A percentile compares a stretch with the other conserved stretches of the same genome.
phyloP scores from a whole-genome alignment of 169 alveolate genomes.

The Besnoitia besnoiti region DNA sequence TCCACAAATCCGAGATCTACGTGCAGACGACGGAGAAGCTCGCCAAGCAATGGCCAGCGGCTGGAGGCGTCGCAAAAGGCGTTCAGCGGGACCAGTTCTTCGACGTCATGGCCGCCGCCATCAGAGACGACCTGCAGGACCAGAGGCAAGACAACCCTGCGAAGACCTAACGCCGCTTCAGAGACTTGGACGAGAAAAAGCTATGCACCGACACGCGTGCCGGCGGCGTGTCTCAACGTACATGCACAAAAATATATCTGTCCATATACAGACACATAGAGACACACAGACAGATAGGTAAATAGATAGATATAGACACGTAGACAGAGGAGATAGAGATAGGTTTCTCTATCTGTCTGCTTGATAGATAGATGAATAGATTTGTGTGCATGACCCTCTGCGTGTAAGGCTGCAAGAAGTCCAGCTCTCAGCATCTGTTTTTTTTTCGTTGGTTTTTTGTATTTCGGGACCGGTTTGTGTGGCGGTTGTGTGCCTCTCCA shows the following conservation, averaged over 20 bases:
- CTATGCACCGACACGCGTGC: too few relatives aligned
- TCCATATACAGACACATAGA: not conserved
- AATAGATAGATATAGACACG: not conserved
- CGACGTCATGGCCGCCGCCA: constrained; percentile 65
- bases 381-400: not conserved
- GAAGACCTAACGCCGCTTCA: too few relatives aligned
- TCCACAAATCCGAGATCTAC: constrained; percentile 64
- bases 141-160: constrained; percentile 46
- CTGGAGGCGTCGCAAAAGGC: constrained; percentile 18
- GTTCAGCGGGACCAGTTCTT: constrained; percentile 49
- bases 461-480: not conserved
- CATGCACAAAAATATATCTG: not conserved
- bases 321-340: not conserved
- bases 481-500: constrained; percentile 30
- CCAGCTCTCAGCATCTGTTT: too few relatives aligned
- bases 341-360: not conserved
- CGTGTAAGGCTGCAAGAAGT: not conserved
- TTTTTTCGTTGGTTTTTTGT: not conserved
- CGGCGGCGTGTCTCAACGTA: too few relatives aligned
- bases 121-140: constrained; percentile 67
- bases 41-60: constrained; percentile 44
- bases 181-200: too few relatives aligned
- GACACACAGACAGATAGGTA: not conserved
- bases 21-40: constrained; percentile 47
- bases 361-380: not conserved